Conservation (phyloP, 2,329 filamentous ascomycete species). For the Ophiostoma tasmaniense region DNA sequence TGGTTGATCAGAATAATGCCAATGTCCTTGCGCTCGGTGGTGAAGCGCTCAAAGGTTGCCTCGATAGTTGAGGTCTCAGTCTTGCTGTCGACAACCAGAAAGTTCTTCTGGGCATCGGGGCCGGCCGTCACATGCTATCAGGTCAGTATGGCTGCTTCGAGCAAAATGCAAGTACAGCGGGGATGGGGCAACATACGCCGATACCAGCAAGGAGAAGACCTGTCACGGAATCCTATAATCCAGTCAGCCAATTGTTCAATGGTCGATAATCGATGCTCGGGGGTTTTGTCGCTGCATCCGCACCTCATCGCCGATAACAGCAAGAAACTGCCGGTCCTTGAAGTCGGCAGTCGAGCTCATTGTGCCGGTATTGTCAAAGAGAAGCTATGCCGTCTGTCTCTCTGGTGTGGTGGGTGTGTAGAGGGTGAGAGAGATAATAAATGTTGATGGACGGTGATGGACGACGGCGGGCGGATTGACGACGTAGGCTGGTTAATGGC, state of each 20-base stretch:
- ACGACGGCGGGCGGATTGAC: not conserved
- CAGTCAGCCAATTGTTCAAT: not conserved
- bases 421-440: not conserved
- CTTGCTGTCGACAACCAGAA: slow-evolving; percentile 90
- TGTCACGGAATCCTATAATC: slow-evolving; percentile 77
- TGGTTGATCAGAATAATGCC: slow-evolving; percentile 96
- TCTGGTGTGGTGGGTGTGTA: not conserved
- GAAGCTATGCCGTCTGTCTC: not conserved
- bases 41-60: slow-evolving; percentile 81
- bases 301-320: slow-evolving; percentile 96
- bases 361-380: not conserved
- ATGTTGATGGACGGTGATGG: not conserved
- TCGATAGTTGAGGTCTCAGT: slow-evolving; percentile 86
- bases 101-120: slow-evolving; percentile 91
- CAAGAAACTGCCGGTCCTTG: slow-evolving; percentile 89
- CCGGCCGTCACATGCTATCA: slow-evolving; percentile 81
- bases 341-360: slow-evolving; percentile 39
- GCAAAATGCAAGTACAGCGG: not conserved
- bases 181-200: slow-evolving; percentile 51
- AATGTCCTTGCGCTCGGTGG: slow-evolving; percentile 86
- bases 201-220: slow-evolving; percentile 91
- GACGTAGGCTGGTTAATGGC: slow-evolving; percentile 4
- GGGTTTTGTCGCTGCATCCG: slow-evolving; percentile 14
- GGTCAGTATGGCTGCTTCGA: slow-evolving; percentile 6
- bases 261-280: not conserved